Base-by-base conservation (phyloP, 108 stramenopile species). In the Fistulifera solaris region DNA sequence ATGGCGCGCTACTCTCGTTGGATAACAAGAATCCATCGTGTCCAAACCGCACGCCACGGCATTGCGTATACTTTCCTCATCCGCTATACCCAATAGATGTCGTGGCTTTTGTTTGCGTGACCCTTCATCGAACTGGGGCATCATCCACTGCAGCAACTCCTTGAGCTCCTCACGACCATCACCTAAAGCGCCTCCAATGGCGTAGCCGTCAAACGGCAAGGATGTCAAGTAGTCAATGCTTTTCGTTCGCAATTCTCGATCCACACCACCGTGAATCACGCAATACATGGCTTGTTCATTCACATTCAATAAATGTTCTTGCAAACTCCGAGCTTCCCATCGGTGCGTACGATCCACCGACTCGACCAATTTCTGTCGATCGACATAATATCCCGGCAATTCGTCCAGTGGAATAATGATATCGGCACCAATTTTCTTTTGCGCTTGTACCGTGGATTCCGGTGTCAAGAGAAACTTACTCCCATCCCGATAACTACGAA, bases 391-490 rank as follows among this genome's bases (percentile, higher is more conserved):
- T 4, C 90, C 90, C 16, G 90, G 89, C 7, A 96, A 52, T 50
- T 96, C 91, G 65, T 96, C 95, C 27, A 96, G 61, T 0, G 93
- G 95, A 25, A 96, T 96, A 61, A 96, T 96, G 49, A 96, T 94
- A 61, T 96, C 95, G 19, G 90, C 88, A 17, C 91, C 93, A 54
- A 90, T 75, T 14, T 78, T 67, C 55, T 96, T 96, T 49, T 96
- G 95, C 16, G 91, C 88, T 42, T 73, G 68, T 0, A 96, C 90
- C 0, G 90, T 89, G 17, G 70, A 76, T 63, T 96, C 95, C 2
- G 95, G 95, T 13, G 95, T 94, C 12, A 96, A 48, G 16, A 80
- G 57, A 52, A 94, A 70, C 52, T 86, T 80, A 18, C 54, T 56
- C 17, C 95, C 95, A 62, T 96, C 93, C 0, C 92, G 72, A 59